These are phyloP conservation scores for Exobasidium rhododendri DNA, from an alignment of 1,284 basidiomycete species.

Conservation along the genomic window DNA sequence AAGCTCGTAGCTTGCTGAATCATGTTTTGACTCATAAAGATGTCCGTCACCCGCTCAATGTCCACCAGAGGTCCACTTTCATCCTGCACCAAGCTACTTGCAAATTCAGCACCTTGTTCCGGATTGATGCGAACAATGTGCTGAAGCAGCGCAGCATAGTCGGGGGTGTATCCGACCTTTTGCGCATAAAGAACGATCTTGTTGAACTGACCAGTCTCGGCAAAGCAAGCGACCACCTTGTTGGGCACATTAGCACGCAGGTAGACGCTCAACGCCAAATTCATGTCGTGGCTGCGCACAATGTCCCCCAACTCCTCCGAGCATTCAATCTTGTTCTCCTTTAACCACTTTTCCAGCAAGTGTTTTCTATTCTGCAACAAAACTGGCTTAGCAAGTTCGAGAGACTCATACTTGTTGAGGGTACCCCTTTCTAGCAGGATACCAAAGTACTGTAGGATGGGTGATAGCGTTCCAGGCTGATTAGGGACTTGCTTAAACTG, in stretches of 20 bases:
- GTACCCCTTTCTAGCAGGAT: constrained; percentile 96
- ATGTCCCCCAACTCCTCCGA: constrained; percentile 98
- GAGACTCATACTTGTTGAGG: constrained; percentile 91
- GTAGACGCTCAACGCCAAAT: constrained; percentile 96
- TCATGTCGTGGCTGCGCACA: constrained; percentile 93
- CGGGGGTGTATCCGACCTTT: constrained; percentile 91
- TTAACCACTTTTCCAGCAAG: constrained; percentile 97
- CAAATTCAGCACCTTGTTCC: constrained; percentile 97
- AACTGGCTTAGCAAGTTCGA: constrained; percentile 94
- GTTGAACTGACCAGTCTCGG: constrained; percentile 96
- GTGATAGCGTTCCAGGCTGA: constrained; percentile 84
- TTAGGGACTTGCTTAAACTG: constrained; percentile 94
- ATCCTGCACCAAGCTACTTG: constrained; percentile 89
- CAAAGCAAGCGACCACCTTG: constrained; percentile 96
- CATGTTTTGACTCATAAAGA: constrained; percentile 99
- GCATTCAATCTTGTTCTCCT: constrained; percentile 99
- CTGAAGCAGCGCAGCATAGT: constrained; percentile 91
- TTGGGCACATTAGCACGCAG: constrained; percentile 96
- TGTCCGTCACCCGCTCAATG: constrained; percentile 73
- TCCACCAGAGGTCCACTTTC: constrained; percentile 90
- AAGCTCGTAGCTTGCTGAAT: constrained; percentile 99
- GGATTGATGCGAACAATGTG: constrained; percentile 95
- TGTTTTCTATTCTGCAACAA: constrained; percentile 96
- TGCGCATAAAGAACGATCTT: constrained; percentile 98
- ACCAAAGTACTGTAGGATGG: constrained; percentile 97